These are phyloP conservation scores for Colletotrichum sp. DNA, from an alignment of 2,329 filamentous ascomycete species.

Conservation along the genomic window DNA sequence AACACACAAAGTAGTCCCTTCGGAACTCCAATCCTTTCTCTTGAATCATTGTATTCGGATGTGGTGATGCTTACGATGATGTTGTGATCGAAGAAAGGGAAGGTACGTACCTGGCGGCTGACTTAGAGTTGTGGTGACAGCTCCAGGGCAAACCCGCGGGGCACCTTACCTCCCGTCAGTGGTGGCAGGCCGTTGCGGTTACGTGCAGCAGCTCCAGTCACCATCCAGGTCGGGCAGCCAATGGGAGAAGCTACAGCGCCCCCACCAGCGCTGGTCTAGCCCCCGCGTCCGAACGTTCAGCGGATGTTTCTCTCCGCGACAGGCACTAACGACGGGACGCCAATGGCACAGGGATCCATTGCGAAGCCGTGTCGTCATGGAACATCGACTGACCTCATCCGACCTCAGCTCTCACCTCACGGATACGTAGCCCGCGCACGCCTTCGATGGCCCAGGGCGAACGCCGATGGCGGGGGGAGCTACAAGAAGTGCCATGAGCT, in stretches of 20 bases:
- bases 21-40: too few species aligned
- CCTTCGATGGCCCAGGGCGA: background rate
- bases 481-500: background rate
- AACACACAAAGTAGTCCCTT: too few species aligned
- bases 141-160: background rate
- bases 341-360: background rate
- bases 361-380: slow-evolving; percentile 16
- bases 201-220: background rate
- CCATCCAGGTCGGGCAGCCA: background rate
- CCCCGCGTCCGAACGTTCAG: background rate
- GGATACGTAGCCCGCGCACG: background rate
- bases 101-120: background rate
- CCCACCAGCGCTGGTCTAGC: background rate
- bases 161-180: background rate
- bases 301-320: background rate
- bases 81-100: background rate
- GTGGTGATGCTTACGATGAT: background rate
- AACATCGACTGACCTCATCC: slow-evolving; percentile 19
- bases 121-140: background rate
- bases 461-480: background rate
- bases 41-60: too few species aligned
- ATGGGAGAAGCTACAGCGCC: background rate
- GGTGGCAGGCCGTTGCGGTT: background rate
- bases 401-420: background rate
- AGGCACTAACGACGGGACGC: background rate